Base-by-base conservation (phyloP, 139 green algal species). In the Chlamydomonas schloesseri region DNA sequence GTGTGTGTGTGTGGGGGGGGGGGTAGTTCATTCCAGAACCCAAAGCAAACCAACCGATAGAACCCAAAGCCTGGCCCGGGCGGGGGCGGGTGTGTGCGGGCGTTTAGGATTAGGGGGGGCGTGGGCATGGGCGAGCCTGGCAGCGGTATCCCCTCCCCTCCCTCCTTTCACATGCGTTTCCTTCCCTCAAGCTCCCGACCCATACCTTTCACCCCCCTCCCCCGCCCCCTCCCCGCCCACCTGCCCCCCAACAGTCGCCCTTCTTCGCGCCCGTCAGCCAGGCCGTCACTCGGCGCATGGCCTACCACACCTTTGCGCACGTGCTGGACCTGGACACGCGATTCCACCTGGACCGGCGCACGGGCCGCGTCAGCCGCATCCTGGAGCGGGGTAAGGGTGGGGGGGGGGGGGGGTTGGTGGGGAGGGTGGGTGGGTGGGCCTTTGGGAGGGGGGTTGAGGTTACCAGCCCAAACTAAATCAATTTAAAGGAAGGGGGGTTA, bases 341-440 rank as follows among this genome's bases (percentile, higher is more conserved):
- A 1, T 99, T 96, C 91, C 96, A 99, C 84, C 86, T 99, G 57
- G 92, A 98, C 68, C 90, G 97, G 58, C 91, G 95, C 28, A 99
- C 96, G 1, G 97, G 97, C 21, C 85, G 94, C 9, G 88, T 99
- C 73, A 95, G 95, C 13, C 90, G 95, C 37, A 98, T 98, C 71
- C 91, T 99, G 84, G 97, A 99, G 83, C 84, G 97, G 79, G 94
- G 94, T 96, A 64, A 20, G 87, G n/a, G 28, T 24, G 2, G 31
- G 47, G 55, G 0, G 18, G 53, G 21, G 18, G 31, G 10, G 55
- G 73, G 17, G 31, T 26, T 33, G 29, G 31, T 26, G 28, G 67
- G 67, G 67, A 72, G n/a, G n/a, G 67, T 1, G 18, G 67, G 67
- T 28, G 67, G 2, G 8, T 13, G 42, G 42, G 8, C 8, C 6